A percentile compares a stretch with the other conserved stretches of the same genome.
Conservation (phyloP, 2,329 filamentous ascomycete genomes). For the Remersonia thermophila region DNA sequence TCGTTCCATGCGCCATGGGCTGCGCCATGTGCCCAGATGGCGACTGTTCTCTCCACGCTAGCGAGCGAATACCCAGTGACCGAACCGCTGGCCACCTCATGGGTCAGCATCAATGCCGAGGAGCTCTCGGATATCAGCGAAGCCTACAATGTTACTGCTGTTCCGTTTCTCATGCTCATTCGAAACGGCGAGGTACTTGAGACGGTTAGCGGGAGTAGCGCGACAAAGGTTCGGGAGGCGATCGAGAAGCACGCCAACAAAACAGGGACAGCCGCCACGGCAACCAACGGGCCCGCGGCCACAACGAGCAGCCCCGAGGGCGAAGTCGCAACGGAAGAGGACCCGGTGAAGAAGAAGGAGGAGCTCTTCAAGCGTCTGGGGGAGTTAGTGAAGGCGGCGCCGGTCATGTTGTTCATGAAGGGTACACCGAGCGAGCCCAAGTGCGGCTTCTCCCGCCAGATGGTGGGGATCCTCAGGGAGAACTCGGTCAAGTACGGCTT, state of each 20-base stretch:
- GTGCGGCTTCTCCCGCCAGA: slow-evolving; percentile 87
- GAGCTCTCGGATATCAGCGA: slow-evolving; percentile 87
- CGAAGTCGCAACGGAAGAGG: slow-evolving; percentile 25
- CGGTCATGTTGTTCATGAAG: slow-evolving; percentile 99
- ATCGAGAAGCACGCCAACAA: slow-evolving; percentile 67
- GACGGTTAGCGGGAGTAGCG: slow-evolving; percentile 81
- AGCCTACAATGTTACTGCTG: slow-evolving; percentile 83
- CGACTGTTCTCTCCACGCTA: slow-evolving; percentile 70
- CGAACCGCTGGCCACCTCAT: slow-evolving; percentile 56
- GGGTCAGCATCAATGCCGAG: slow-evolving; percentile 88
- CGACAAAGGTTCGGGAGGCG: slow-evolving; percentile 67
- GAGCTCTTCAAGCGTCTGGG: slow-evolving; percentile 69
- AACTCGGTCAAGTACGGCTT: slow-evolving; percentile 92
- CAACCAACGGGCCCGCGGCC: slow-evolving; percentile 24
- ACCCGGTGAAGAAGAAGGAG: slow-evolving; percentile 58
- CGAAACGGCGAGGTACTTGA: slow-evolving; percentile 66
- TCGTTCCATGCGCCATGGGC: slow-evolving; percentile 98
- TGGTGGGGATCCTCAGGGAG: slow-evolving; percentile 77
- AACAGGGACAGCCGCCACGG: slow-evolving; percentile 22
- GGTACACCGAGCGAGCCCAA: slow-evolving; percentile 91
- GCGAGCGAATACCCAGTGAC: slow-evolving; percentile 70
- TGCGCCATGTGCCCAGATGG: slow-evolving; percentile 90
- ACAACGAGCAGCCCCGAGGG: slow-evolving; percentile 24
- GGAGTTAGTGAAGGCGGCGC: slow-evolving; percentile 85
- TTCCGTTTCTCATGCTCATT: slow-evolving; percentile 81